A percentile compares a stretch with the other conserved stretches of the same genome.
Evolutionary conservation across 441 rosid genomes (phyloP).

Genomic region (Adansonia rubrostipa): DNA sequence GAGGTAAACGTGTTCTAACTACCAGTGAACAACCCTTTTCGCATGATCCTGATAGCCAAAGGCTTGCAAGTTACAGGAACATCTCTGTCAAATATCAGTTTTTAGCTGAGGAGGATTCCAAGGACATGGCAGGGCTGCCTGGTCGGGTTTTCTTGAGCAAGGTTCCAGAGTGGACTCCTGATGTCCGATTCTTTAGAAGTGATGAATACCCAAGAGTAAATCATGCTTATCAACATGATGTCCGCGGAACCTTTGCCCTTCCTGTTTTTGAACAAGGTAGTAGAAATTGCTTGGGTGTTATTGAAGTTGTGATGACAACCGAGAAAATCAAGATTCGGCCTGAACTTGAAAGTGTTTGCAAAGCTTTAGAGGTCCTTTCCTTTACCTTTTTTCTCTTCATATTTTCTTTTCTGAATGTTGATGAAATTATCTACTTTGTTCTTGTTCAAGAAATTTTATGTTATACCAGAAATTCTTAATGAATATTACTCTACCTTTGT

Average conservation of each 20-base stretch:
- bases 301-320: slow-evolving; percentile 81
- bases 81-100: slow-evolving; percentile 77
- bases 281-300: slow-evolving; percentile 81
- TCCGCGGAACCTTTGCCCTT: slow-evolving; percentile 85
- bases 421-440: background rate
- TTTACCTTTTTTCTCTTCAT: slow-evolving; percentile 4
- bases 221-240: slow-evolving; percentile 75
- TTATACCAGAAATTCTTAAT: background rate
- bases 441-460: background rate
- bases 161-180: slow-evolving; percentile 97
- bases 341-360: slow-evolving; percentile 82
- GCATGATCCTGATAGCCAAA: slow-evolving; percentile 56
- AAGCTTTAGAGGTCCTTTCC: slow-evolving; percentile 79
- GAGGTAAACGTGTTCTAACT: slow-evolving; percentile 63
- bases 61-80: slow-evolving; percentile 73
- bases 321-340: slow-evolving; percentile 63
- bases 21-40: slow-evolving; percentile 74
- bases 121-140: slow-evolving; percentile 71
- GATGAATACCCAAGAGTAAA: slow-evolving; percentile 77
- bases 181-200: slow-evolving; percentile 84
- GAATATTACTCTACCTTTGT: background rate
- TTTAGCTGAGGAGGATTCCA: slow-evolving; percentile 70
- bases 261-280: slow-evolving; percentile 91
- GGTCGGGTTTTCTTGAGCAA: slow-evolving; percentile 83
- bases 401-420: background rate